Base-by-base conservation (phyloP, 1,139 yeast genomes). In the Scheffersomyces cryptocercus region DNA sequence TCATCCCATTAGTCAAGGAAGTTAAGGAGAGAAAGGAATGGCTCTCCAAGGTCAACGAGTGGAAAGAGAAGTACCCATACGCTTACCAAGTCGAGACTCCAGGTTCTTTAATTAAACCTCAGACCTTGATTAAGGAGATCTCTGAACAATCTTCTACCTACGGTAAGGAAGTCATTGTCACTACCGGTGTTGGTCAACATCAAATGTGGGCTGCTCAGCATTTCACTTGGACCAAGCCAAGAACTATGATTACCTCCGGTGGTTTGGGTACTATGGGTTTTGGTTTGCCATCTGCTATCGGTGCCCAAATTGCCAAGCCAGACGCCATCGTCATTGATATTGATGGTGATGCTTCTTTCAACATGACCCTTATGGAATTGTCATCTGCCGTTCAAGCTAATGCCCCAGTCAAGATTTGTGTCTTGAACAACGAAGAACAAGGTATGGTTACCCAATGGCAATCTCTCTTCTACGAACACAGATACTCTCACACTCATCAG, bases 381-480 rank as follows among this genome's bases (percentile, higher is more conserved):
- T 81, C 91, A 29, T 85, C 96, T 40, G 99, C 98, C 24, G 95
- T 90, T 36, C 98, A 93, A 75, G 96, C 93, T 48, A 80, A 79
- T 52, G 85, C 96, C 41, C 97, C 97, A 50, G 84, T 93, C 53
- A 93, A 93, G 75, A 79, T 88, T 47, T 79, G 91, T 67, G 84
- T 93, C 45, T 77, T 93, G 63, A 93, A 93, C 69, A 93, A 93
- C 67, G 98, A 91, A 73, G 99, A 93, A 73, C 99, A 93, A 75
- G 99, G 99, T 64, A 93, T 93, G 99, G 99, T 93, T 46, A 93
- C 98, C 15, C 99, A 93, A 71, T 93, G 99, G 99, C 99, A 93
- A 74, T 87, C 97, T 13, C 76, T 93, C 52, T 93, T 93, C 75
- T 93, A 93, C 70, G 96, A 93, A 67, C 93, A 93, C 69, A 85